These are phyloP conservation scores for Earliella scabrosa DNA, from an alignment of 1,284 basidiomycete species.

Conservation along the genomic window DNA sequence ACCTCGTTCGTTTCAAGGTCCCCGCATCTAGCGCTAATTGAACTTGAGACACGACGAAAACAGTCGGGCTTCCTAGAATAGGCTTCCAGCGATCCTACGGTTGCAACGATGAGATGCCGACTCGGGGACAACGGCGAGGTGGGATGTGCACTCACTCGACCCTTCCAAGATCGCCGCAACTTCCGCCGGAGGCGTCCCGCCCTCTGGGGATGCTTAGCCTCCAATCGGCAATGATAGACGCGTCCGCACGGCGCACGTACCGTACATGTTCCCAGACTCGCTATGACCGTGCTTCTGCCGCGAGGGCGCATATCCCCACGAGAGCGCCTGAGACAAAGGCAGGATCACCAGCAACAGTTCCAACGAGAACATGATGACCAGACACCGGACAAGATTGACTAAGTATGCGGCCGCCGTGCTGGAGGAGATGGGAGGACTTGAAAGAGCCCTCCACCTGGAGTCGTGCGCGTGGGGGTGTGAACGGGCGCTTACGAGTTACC, in stretches of 20 bases:
- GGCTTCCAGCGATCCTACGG: constrained; percentile 23
- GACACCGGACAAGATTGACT: too few relatives aligned
- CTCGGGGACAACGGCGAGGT: neutral
- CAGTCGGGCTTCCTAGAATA: constrained; percentile 57
- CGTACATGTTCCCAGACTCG: neutral
- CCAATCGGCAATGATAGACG: neutral
- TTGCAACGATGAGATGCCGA: neutral
- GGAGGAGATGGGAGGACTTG: neutral
- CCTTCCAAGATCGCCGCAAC: constrained; percentile 13
- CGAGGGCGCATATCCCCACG: constrained; percentile 15
- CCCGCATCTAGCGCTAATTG: constrained; percentile 53
- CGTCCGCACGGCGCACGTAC: constrained; percentile 1
- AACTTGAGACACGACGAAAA: constrained; percentile 55
- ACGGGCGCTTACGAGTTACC: too few relatives aligned
- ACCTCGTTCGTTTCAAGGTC: constrained; percentile 63
- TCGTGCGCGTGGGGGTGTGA: too few relatives aligned
- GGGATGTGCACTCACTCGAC: constrained; percentile 9
- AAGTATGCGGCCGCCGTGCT: too few relatives aligned
- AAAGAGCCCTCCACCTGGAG: too few relatives aligned
- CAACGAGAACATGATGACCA: neutral
- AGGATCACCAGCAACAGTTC: neutral
- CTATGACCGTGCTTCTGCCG: neutral
- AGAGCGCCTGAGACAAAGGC: constrained; percentile 5
- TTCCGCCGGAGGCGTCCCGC: constrained; percentile 8
- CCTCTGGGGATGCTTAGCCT: neutral